Evolutionary conservation across 2,329 filamentous ascomycete genomes (phyloP), one percentile per base, ranked within the genome.

Genomic region (Nigrospora sphaerica): DNA sequence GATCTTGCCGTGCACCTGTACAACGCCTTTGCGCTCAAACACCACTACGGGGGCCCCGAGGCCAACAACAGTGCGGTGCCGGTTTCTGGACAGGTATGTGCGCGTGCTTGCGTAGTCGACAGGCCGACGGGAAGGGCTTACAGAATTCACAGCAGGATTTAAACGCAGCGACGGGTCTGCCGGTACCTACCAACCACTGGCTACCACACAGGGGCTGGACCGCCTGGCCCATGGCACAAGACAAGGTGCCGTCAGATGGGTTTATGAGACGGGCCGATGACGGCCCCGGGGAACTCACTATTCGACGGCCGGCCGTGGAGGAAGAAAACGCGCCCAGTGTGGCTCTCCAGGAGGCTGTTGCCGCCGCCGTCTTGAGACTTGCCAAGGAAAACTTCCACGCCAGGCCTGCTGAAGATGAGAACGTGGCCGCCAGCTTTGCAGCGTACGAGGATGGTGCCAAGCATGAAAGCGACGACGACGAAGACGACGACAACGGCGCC

Each of bases 1-100:
- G 84, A 96, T 59, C 68, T 96, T 12, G 73, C 80, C 0, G 67
- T 83, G 39, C 91, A 95, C 66, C 69, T 96, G 6, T 95, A 88
- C 67, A 88, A 93, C 63, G 75, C 85, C 0, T 85, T 85, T 66
- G 77, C 77, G 33, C 69, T 95, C 46, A 89, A 85, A 62, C 66
- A 69, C 33, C 68, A 74, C 16, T 49, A 55, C 23, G 5, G 23
- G 23, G 23, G 23, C 23, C 7, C 23, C 23, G 23, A 28, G 23
- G 23, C 23, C 10, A 10, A 28, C 23, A 28, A 10, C 23, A 28
- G 23, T 6, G 23, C 23, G 7, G 23, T 28, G 23, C 23, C 23
- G 23, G 23, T 28, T 28, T 9, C 23, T 10, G 23, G 23, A 10
- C 23, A 28, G 23, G 23, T 28, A 28, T 28, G 23, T 28, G 23